Conservation (phyloP, 2,329 filamentous ascomycete genomes). For the Lachnellula occidentalis region DNA sequence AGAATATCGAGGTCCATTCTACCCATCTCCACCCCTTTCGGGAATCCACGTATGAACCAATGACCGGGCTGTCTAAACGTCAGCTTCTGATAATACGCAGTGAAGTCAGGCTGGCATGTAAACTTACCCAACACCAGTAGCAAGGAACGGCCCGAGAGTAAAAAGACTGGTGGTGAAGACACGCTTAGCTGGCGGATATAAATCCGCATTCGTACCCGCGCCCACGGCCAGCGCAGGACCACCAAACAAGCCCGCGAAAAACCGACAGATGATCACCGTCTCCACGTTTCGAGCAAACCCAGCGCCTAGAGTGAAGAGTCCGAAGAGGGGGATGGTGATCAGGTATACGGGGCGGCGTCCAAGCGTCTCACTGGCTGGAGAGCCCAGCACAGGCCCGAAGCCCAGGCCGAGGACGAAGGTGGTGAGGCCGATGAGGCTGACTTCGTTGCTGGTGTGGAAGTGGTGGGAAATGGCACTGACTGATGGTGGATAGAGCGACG, state of each 20-base stretch:
- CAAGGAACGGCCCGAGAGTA: conserved; percentile 46
- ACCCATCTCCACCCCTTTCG: conserved; percentile 48
- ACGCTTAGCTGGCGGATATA: conserved; percentile 33
- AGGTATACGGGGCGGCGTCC: conserved; percentile 43
- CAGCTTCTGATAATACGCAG: not conserved
- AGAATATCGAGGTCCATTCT: conserved; percentile 33
- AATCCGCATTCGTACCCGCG: conserved; percentile 45
- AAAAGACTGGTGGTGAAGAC: conserved; percentile 40
- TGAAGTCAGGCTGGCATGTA: not conserved
- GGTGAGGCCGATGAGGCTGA: not conserved
- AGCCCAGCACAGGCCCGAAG: conserved; percentile 54
- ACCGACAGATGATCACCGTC: conserved; percentile 41
- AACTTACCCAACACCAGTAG: conserved; percentile 43
- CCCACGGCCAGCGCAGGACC: conserved; percentile 45
- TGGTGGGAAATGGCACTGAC: not conserved
- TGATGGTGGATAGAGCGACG: not conserved
- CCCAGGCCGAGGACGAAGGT: conserved; percentile 55
- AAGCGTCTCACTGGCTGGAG: conserved; percentile 56
- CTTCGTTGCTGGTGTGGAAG: conserved; percentile 1
- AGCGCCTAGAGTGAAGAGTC: conserved; percentile 57
- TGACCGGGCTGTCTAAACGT: conserved; percentile 5
- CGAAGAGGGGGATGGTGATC: conserved; percentile 42
- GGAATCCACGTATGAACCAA: conserved; percentile 40
- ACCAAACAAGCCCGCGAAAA: conserved; percentile 41
- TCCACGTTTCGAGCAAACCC: conserved; percentile 50